Evolutionary conservation across 768 basidiomycete species (phyloP).

Genomic region (Amanita pallidorosea): DNA sequence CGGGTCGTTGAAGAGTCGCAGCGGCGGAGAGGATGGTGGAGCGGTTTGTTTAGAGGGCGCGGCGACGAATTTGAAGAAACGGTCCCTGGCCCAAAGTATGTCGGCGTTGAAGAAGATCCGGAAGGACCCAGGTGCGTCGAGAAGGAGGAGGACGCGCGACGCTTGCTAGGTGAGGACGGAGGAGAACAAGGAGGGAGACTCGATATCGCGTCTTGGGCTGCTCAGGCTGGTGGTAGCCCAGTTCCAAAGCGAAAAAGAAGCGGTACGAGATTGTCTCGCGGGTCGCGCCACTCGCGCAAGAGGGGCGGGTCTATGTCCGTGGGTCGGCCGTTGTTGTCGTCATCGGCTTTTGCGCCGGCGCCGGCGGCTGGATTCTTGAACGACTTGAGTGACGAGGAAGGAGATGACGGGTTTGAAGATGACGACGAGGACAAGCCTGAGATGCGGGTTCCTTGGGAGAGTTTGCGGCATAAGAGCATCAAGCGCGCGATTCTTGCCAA

Average conservation of each 20-base stretch:
- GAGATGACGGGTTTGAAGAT: not conserved
- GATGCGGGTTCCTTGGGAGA: constrained; percentile 26
- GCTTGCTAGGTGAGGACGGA: no score
- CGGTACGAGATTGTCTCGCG: no score
- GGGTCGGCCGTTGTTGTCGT: no score
- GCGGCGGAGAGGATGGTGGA: not conserved
- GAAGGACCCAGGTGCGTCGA: not conserved
- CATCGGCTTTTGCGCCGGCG: no score
- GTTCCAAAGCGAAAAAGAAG: no score
- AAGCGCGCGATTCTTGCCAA: constrained; percentile 38
- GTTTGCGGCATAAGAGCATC: constrained; percentile 39
- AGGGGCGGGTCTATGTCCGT: no score
- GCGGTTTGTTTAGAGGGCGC: not conserved
- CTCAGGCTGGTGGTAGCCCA: no score
- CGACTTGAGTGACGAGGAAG: constrained; percentile 12
- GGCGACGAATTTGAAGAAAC: constrained; percentile 13
- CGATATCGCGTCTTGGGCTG: no score
- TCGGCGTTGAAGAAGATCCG: constrained; percentile 6
- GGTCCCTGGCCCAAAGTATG: constrained; percentile 14
- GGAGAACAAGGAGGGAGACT: no score
- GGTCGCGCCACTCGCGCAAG: no score
- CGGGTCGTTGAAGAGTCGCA: constrained; percentile 2
- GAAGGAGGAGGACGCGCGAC: not conserved
- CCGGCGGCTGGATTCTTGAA: not conserved
- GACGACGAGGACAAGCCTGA: not conserved